Conservation (phyloP, 257 asterid species). For the Penstemon newberryi region DNA sequence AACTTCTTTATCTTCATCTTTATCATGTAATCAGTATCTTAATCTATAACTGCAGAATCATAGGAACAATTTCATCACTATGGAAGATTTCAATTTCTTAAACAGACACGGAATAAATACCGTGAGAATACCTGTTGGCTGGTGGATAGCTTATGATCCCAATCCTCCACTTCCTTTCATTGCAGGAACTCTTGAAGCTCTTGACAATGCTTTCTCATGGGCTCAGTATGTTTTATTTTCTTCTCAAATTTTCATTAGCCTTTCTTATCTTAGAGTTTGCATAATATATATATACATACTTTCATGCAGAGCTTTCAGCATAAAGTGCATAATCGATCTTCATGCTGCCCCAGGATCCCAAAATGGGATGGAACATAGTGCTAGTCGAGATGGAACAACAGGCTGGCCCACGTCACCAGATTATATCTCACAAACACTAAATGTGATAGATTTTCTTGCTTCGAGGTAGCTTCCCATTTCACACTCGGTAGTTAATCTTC, state of each 20-base stretch:
- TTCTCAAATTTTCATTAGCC: not conserved
- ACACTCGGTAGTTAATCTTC: too few species aligned
- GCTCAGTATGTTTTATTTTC: slow-evolving; percentile 59
- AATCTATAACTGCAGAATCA: slow-evolving; percentile 58
- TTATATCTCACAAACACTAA: slow-evolving; percentile 48
- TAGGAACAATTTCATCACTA: slow-evolving; percentile 62
- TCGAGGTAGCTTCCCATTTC: slow-evolving; percentile 48
- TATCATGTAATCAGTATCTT: not conserved
- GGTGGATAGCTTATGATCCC: slow-evolving; percentile 89
- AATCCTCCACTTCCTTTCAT: slow-evolving; percentile 74
- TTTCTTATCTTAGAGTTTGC: slow-evolving; percentile 11
- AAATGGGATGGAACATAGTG: slow-evolving; percentile 88
- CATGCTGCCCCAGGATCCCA: slow-evolving; percentile 94
- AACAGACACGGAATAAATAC: slow-evolving; percentile 70
- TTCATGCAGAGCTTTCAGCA: slow-evolving; percentile 52
- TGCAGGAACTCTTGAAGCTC: slow-evolving; percentile 71
- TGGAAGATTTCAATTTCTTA: slow-evolving; percentile 68
- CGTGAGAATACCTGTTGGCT: slow-evolving; percentile 87
- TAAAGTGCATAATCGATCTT: slow-evolving; percentile 81
- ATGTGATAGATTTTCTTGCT: slow-evolving; percentile 70
- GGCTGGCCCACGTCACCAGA: slow-evolving; percentile 70
- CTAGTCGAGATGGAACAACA: slow-evolving; percentile 74
- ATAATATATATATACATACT: not conserved
- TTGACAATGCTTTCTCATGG: slow-evolving; percentile 86
- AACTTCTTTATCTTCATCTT: not conserved